Conservation (phyloP, 345 rosid species). For the Eucalyptus sp. region DNA sequence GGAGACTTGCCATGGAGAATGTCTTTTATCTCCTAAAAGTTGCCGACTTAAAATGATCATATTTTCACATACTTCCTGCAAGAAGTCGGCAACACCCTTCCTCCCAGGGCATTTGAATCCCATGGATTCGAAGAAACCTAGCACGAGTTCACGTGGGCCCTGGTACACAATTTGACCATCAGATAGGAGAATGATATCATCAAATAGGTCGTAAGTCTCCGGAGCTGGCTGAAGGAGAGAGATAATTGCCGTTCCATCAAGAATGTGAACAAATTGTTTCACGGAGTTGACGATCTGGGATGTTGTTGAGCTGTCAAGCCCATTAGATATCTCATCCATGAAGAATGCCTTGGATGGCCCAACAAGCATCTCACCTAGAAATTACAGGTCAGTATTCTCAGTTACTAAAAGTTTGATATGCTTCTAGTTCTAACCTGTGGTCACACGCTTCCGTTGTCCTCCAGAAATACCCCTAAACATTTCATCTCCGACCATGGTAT, state of each 20-base stretch:
- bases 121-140: constrained; percentile 46
- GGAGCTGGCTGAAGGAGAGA: constrained; percentile 88
- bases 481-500: constrained; percentile 24
- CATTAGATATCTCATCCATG: constrained; percentile 81
- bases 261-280: constrained; percentile 40
- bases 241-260: constrained; percentile 51
- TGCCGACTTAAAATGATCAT: not conserved
- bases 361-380: constrained; percentile 61
- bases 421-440: constrained; percentile 10
- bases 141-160: constrained; percentile 48
- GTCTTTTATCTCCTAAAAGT: not conserved
- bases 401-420: not conserved
- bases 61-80: constrained; percentile 51
- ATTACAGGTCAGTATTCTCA: not conserved
- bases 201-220: constrained; percentile 68
- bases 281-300: constrained; percentile 49
- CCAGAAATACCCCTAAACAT: constrained; percentile 38
- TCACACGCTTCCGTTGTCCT: constrained; percentile 30
- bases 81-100: constrained; percentile 70
- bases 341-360: constrained; percentile 56
- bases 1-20: not conserved
- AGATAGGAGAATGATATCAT: constrained; percentile 57
- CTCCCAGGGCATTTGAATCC: constrained; percentile 72
- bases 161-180: constrained; percentile 64
- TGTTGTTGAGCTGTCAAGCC: constrained; percentile 75